These are phyloP conservation scores for Linnemannia zychae DNA, from an alignment of 192 early-diverging fungal genomes.

Conservation along the genomic window DNA sequence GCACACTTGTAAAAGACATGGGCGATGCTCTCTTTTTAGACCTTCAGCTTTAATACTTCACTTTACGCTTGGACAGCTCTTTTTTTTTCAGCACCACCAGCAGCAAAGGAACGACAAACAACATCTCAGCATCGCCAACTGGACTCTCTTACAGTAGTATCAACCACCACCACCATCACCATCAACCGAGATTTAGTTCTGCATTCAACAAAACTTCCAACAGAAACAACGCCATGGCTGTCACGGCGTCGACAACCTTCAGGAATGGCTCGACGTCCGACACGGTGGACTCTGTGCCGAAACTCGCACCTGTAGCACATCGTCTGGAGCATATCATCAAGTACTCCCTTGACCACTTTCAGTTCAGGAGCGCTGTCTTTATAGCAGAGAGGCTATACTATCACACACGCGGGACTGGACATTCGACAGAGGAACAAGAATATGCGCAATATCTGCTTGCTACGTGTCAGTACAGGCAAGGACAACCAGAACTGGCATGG, in stretches of 20 bases:
- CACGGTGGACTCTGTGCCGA: neutral
- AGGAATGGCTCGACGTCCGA: neutral
- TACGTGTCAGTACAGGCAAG: slow-evolving; percentile 54
- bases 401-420: slow-evolving; percentile 12
- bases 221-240: neutral
- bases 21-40: neutral
- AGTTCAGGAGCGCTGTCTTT: slow-evolving; percentile 58
- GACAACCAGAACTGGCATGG: slow-evolving; percentile 50
- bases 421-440: slow-evolving; percentile 26
- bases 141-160: neutral
- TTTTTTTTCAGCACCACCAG: neutral
- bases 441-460: slow-evolving; percentile 57
- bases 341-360: slow-evolving; percentile 56
- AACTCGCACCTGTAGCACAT: slow-evolving; percentile 15
- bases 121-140: neutral
- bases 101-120: neutral
- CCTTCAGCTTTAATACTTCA: too few relatives aligned
- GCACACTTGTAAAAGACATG: neutral
- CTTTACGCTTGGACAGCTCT: neutral
- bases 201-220: neutral
- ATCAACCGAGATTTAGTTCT: neutral
- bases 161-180: neutral
- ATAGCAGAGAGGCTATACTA: slow-evolving; percentile 55
- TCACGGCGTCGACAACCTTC: slow-evolving; percentile 11
- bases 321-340: slow-evolving; percentile 50